These are phyloP conservation scores for Pleurostoma richardsiae DNA, from an alignment of 2,329 filamentous ascomycete species.

Conservation along the genomic window DNA sequence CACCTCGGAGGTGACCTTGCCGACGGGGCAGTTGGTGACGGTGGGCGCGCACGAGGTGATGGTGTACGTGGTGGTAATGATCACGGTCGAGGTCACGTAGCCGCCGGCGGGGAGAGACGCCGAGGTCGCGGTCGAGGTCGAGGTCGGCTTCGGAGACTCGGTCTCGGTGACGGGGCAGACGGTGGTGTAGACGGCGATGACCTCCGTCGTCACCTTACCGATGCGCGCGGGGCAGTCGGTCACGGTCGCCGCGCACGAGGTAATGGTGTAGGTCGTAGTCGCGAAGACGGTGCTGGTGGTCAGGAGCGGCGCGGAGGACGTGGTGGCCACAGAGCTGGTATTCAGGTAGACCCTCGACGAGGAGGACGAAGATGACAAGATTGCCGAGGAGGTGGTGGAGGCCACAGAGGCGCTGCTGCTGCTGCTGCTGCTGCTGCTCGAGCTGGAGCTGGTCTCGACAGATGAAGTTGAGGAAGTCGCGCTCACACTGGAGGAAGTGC, in stretches of 20 bases:
- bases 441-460: background rate
- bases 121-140: background rate
- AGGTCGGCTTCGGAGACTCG: background rate
- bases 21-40: conserved; percentile 16
- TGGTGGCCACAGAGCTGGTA: background rate
- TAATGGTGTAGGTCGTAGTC: conserved; percentile 46
- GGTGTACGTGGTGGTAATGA: conserved; percentile 11
- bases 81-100: background rate
- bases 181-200: conserved; percentile 37
- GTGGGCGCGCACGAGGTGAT: conserved; percentile 12
- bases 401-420: background rate
- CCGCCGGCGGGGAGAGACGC: background rate
- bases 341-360: no score
- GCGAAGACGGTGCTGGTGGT: conserved; percentile 33
- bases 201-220: conserved; percentile 30
- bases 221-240: conserved; percentile 28
- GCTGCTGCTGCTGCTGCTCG: background rate
- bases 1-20: conserved; percentile 17
- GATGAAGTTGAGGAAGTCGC: background rate
- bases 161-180: conserved; percentile 28
- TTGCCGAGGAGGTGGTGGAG: background rate
- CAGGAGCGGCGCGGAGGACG: conserved; percentile 25
- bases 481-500: background rate
- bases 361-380: background rate
- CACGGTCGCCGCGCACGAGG: conserved; percentile 43